Conservation (phyloP, 805 yeast species). For the Pichia californica region DNA sequence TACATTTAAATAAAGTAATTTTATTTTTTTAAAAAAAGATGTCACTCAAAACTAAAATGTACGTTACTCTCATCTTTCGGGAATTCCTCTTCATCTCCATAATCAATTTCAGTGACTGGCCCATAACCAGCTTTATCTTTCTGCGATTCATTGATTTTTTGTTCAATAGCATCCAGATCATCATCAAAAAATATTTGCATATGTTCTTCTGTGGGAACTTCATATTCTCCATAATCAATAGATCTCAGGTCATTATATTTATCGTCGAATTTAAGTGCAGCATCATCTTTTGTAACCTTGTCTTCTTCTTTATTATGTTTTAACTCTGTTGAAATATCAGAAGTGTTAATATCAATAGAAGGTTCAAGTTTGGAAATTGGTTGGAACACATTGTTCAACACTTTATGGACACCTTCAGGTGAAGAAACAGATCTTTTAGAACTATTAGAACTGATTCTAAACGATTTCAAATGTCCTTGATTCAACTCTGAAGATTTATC, state of each 20-base stretch:
- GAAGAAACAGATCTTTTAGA: not conserved
- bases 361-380: not conserved
- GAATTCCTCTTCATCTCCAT: constrained; percentile 31
- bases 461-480: constrained; percentile 6
- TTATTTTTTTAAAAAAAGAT: no score
- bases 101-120: constrained; percentile 17
- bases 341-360: not conserved
- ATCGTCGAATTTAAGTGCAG: no score
- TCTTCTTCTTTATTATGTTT: not conserved
- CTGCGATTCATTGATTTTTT: constrained; percentile 6
- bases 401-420: not conserved
- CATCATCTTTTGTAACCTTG: not conserved
- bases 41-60: constrained; percentile 24
- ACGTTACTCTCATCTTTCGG: constrained; percentile 28
- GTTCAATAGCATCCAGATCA: constrained; percentile 14
- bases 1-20: no score
- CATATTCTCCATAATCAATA: constrained; percentile 19
- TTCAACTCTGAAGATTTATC: not conserved
- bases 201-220: constrained; percentile 14
- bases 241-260: not conserved
- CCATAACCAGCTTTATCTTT: constrained; percentile 12
- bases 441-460: constrained; percentile 8
- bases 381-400: constrained; percentile 1
- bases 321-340: no score
- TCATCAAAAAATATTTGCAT: constrained; percentile 20